These are phyloP conservation scores for Boletus sp. DNA, from an alignment of 768 basidiomycete species.

Conservation along the genomic window DNA sequence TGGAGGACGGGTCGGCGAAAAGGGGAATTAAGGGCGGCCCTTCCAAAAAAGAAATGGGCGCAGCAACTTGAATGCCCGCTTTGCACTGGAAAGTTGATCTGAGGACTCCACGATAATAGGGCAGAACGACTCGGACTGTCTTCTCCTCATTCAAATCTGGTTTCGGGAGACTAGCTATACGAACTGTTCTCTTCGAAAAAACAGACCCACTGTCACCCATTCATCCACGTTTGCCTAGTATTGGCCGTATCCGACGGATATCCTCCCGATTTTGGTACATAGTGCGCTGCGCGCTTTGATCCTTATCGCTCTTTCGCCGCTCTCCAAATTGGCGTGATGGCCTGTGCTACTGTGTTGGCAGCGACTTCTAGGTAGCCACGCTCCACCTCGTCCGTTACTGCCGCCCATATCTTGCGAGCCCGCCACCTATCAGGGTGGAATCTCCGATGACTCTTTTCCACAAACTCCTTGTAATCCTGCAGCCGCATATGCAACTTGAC, in stretches of 20 bases:
- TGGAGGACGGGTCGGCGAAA: not conserved
- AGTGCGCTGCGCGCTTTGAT: not conserved
- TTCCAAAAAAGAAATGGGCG: too few relatives aligned
- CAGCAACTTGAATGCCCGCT: too few relatives aligned
- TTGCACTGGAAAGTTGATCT: too few relatives aligned
- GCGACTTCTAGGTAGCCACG: constrained; percentile 66
- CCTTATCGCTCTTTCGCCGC: constrained; percentile 35
- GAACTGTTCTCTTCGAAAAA: too few relatives aligned
- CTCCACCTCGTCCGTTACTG: constrained; percentile 56
- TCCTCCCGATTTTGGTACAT: not conserved
- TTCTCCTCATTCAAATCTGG: too few relatives aligned
- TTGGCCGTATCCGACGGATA: not conserved
- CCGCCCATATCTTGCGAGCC: constrained; percentile 58
- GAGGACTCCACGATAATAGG: too few relatives aligned
- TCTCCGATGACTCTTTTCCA: constrained; percentile 68
- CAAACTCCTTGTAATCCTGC: constrained; percentile 62
- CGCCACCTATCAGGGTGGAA: constrained; percentile 85
- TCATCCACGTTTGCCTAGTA: not conserved
- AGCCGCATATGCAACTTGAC: constrained; percentile 50
- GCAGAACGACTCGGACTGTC: too few relatives aligned
- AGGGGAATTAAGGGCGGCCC: too few relatives aligned
- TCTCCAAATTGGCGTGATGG: constrained; percentile 68
- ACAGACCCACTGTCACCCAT: not conserved
- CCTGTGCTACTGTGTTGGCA: constrained; percentile 70
- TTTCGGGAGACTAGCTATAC: too few relatives aligned